Evolutionary conservation across 768 basidiomycete genomes (phyloP), one percentile per base, ranked within the genome.

Genomic region (Leccinum incarnatum): DNA sequence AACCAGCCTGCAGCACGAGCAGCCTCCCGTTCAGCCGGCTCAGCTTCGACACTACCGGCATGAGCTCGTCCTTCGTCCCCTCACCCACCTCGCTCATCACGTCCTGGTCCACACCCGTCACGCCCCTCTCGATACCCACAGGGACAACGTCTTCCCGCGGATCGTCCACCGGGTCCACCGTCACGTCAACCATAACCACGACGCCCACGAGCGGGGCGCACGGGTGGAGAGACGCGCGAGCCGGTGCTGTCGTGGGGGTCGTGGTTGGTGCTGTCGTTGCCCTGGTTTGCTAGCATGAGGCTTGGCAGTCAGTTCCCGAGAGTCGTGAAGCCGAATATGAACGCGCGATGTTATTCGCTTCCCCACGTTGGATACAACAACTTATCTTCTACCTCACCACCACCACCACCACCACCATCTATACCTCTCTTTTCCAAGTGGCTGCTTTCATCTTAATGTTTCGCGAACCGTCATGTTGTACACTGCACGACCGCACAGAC

Each of bases 61-160:
- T 5, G 5, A 9, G 45, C 0, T 32, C 63, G 4, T 72, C 71
- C 32, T 0, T 59, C 27, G 21, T 68, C 37, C 62, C 69, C 10
- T 63, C 58, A 7, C 56, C 64, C 40, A 69, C 70, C 36, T 71
- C 67, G 1, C 59, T 71, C 57, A 61, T 69, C 47, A 69, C 72
- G 34, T 67, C 72, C 25, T 61, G 68, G 21, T 69, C 71, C 19
- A 66, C 57, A 29, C 54, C 54, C 6, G 1, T 70, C 45, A 47
- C 14, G 17, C 63, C 72, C 5, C 51, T n/a, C 15, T 49, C 57
- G 27, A 8, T 50, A 29, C 10, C 50, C 2, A 14, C 23, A n/a
- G 5, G 17, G n/a, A 32, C 27, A 1, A 23, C 50, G 2, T 17
- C 45, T 11, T 2, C 32, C n/a, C 30, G 15, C 40, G 8, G 40